Evolutionary conservation across 768 basidiomycete species (phyloP).

Genomic region (Leccinum arenicola): DNA sequence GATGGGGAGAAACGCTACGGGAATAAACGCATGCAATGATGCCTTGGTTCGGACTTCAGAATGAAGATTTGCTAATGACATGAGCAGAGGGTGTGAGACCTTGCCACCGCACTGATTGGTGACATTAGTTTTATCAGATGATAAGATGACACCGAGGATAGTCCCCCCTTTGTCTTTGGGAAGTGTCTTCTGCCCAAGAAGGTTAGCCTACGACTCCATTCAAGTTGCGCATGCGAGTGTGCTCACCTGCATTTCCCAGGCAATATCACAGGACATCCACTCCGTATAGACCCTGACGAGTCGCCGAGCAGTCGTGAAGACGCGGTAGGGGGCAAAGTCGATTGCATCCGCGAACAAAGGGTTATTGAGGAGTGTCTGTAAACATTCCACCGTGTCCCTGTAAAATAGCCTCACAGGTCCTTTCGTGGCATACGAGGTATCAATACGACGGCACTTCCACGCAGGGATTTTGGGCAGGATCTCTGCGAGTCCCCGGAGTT

Average conservation of each 20-base stretch:
- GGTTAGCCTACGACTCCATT: background rate
- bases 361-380: background rate
- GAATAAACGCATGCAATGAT: background rate
- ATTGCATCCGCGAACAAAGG: slow-evolving; percentile 6
- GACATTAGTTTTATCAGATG: background rate
- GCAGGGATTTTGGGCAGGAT: background rate
- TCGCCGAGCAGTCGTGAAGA: background rate
- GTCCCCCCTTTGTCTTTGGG: background rate
- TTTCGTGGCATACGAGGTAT: background rate
- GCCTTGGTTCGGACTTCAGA: background rate
- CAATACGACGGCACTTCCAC: background rate
- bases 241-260: slow-evolving; percentile 28
- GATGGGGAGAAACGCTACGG: background rate
- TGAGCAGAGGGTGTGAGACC: background rate
- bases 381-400: background rate
- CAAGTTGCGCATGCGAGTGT: background rate
- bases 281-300: slow-evolving; percentile 1
- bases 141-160: background rate
- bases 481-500: slow-evolving; percentile 1
- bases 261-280: slow-evolving; percentile 22
- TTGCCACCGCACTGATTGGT: background rate
- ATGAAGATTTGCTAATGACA: background rate
- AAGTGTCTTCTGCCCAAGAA: background rate
- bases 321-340: background rate
- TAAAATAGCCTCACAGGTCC: background rate